Evolutionary conservation across 2,329 filamentous ascomycete species (phyloP).

Genomic region (Sarocladium brachiariae): DNA sequence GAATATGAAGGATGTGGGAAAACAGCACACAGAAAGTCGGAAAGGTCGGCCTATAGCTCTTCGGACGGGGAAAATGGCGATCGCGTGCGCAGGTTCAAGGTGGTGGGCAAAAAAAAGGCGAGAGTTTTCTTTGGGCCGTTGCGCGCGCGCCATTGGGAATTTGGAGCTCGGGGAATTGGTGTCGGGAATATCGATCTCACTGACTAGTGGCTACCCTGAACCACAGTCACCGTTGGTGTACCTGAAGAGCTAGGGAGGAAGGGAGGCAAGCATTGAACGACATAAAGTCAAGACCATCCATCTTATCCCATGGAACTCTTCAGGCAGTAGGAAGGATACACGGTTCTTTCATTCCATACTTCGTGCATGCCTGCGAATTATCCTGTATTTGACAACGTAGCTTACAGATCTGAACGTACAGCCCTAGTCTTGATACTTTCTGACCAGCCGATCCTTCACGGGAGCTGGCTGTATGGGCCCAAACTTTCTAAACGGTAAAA

Average conservation of each 20-base stretch:
- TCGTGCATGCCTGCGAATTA: too few species aligned
- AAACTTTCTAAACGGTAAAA: conserved; percentile 60
- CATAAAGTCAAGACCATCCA: too few species aligned
- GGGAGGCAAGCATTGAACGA: too few species aligned
- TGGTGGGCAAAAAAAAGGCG: not conserved
- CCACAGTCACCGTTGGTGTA: too few species aligned
- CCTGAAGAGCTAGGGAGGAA: too few species aligned
- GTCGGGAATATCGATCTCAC: too few species aligned
- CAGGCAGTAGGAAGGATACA: too few species aligned
- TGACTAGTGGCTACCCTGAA: not conserved
- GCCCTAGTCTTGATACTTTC: not conserved
- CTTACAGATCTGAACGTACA: too few species aligned
- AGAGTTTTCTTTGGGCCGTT: conserved; percentile 2
- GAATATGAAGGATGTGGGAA: not conserved
- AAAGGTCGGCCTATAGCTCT: not conserved
- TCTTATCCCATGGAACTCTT: too few species aligned
- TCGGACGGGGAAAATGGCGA: not conserved
- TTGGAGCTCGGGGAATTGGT: not conserved
- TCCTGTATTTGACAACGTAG: too few species aligned
- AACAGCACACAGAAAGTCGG: not conserved
- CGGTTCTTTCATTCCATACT: too few species aligned
- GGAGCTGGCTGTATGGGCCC: conserved; percentile 35
- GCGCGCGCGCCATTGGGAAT: not conserved
- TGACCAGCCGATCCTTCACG: not conserved
- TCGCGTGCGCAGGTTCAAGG: not conserved